Evolutionary conservation across 768 basidiomycete genomes (phyloP), one percentile per base, ranked within the genome.

Genomic region (Exsudoporus frostii): DNA sequence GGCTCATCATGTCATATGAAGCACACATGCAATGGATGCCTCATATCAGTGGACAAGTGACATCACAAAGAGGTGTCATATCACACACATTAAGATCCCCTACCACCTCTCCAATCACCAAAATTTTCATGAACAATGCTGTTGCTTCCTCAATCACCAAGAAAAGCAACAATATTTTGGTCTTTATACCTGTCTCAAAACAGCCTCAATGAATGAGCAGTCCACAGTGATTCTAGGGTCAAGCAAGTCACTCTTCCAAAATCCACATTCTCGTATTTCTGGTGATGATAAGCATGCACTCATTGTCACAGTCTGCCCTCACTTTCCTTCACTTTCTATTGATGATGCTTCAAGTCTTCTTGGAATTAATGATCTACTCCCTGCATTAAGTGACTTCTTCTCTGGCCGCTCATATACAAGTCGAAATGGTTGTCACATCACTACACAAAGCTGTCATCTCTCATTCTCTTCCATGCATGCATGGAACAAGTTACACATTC

Each of bases 21-120:
- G 62, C 47, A 71, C 71, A 17, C 42, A 45, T 4, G 34, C 29
- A 1, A 67, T 65, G 45, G 76, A 75, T 0, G 63, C 58, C 6
- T 48, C 69, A 4, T 50, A 53, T 22, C 52, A 59, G 4, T 59
- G 52, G 48, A 59, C 22, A 4, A 59, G 57, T 13, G 29, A 60
- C 7, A 49, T 60, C 11, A 59, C 59, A 1, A 34, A 60, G 15
- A n/a, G 15, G 1, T 59, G 53, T 27, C 57, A 60, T 10, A 55
- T 58, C 2, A 60, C 40, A 0, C 49, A 48, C 19, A 41, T 36
- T 2, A 60, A 60, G 30, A 39, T 0, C 0, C 53, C 53, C 7
- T 59, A 60, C 19, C 11, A 2, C 5, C 9, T 24, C 1, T 51
- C 49, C 0, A 59, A 55, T n/a, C 42, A 17, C 3, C n/a, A 17